Evolutionary conservation across 371 early-diverging fungal species (phyloP).

Genomic region (Gilbertella persicaria): DNA sequence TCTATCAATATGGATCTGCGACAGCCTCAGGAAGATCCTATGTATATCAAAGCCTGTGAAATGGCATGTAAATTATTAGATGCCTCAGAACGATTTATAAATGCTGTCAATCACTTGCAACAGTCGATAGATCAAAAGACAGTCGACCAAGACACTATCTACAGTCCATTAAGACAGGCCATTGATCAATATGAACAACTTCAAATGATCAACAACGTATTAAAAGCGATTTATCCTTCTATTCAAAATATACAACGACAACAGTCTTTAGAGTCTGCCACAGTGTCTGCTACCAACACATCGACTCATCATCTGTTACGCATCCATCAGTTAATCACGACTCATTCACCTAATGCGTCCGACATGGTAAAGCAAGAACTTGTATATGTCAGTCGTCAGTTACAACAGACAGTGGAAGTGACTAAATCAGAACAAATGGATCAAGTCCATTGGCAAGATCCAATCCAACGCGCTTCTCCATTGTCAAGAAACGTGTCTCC

Average conservation of each 20-base stretch:
- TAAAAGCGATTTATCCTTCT: background rate
- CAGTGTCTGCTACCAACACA: background rate
- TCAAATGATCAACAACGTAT: background rate
- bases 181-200: slow-evolving; percentile 2
- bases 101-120: background rate
- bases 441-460: too few relatives aligned
- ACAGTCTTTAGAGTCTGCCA: background rate
- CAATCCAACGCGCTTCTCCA: too few relatives aligned
- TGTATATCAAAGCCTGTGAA: slow-evolving; percentile 1
- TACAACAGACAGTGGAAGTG: too few relatives aligned
- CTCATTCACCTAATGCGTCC: background rate
- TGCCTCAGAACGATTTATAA: background rate
- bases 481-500: too few relatives aligned
- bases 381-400: background rate
- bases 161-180: background rate
- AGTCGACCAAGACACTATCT: background rate
- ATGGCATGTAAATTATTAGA: background rate
- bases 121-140: background rate
- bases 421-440: too few relatives aligned
- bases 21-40: background rate
- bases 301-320: background rate
- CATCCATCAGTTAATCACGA: background rate
- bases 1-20: background rate
- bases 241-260: background rate
- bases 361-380: background rate